A percentile compares a stretch with the other conserved stretches of the same genome.
phyloP scores from a whole-genome alignment of 257 asterid genomes.

The Ajuga chamaepitys region DNA sequence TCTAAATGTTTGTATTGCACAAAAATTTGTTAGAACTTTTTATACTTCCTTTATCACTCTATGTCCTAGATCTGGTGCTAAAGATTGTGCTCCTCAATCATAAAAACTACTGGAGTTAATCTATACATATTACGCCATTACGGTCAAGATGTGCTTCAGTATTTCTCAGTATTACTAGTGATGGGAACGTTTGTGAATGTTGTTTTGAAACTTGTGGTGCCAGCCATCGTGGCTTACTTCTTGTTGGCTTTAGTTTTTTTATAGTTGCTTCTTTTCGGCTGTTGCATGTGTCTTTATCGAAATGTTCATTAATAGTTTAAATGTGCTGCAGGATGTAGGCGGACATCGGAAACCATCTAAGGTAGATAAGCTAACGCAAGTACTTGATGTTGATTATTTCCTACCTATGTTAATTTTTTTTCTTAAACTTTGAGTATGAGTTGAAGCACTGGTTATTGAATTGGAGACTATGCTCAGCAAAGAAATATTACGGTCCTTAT shows the following conservation, averaged over 20 bases:
- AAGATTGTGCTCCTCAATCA: neutral
- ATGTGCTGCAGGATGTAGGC: conserved; percentile 44
- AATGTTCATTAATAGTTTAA: conserved; percentile 9
- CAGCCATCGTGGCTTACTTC: neutral
- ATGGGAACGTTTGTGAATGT: neutral
- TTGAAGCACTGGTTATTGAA: neutral
- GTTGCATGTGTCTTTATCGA: neutral
- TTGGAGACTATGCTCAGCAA: neutral
- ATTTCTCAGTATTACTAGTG: neutral
- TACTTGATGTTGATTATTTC: neutral
- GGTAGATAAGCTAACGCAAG: conserved; percentile 25
- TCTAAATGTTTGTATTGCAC: neutral
- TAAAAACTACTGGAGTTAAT: neutral
- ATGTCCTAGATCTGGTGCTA: neutral
- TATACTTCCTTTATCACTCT: neutral
- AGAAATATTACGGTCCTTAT: neutral
- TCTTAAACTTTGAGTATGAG: neutral
- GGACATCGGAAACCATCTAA: conserved; percentile 38
- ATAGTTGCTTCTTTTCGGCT: neutral
- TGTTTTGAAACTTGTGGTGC: neutral
- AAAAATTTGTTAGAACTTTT: neutral
- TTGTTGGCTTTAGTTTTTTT: neutral
- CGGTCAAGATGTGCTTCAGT: neutral
- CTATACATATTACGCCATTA: neutral
- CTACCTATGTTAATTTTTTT: neutral